A percentile compares a stretch with the other conserved stretches of the same genome.
phyloP scores from a whole-genome alignment of 805 yeast species.

The Wickerhamiella musiphila region DNA sequence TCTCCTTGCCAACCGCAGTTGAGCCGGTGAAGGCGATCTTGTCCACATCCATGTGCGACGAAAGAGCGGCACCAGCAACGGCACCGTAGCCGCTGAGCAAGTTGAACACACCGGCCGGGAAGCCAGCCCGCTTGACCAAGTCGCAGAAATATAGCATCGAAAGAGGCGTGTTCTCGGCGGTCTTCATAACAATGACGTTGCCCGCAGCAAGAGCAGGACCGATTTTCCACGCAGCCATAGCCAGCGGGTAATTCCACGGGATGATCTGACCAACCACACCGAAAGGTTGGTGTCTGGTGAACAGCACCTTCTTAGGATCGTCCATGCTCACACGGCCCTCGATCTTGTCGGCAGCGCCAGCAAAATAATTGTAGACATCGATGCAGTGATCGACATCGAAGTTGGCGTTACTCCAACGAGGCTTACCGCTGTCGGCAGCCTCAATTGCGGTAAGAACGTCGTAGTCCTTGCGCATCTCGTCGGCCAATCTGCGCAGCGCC shows the following conservation, averaged over 20 bases:
- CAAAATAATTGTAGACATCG: conserved; percentile 43
- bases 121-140: conserved; percentile 45
- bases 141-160: conserved; percentile 45
- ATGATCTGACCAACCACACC: conserved; percentile 55
- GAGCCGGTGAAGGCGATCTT: conserved; percentile 93
- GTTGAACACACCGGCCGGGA: conserved; percentile 64
- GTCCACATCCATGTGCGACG: conserved; percentile 48
- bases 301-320: conserved; percentile 41
- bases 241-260: conserved; percentile 58
- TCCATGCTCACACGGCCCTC: conserved; percentile 45
- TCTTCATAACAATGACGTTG: conserved; percentile 51
- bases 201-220: conserved; percentile 77
- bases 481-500: conserved; percentile 57
- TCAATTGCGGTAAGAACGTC: conserved; percentile 68
- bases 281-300: conserved; percentile 50
- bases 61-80: conserved; percentile 48
- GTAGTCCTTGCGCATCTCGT: conserved; percentile 51
- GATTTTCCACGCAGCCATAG: conserved; percentile 66
- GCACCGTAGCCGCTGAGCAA: conserved; percentile 54
- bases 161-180: conserved; percentile 64
- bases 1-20: conserved; percentile 67
- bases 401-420: conserved; percentile 23
- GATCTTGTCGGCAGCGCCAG: conserved; percentile 61
- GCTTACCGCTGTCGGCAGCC: conserved; percentile 80
- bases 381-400: conserved; percentile 42